These are phyloP conservation scores for Picea glauca DNA, from an alignment of 75 land plant species.

Conservation along the genomic window DNA sequence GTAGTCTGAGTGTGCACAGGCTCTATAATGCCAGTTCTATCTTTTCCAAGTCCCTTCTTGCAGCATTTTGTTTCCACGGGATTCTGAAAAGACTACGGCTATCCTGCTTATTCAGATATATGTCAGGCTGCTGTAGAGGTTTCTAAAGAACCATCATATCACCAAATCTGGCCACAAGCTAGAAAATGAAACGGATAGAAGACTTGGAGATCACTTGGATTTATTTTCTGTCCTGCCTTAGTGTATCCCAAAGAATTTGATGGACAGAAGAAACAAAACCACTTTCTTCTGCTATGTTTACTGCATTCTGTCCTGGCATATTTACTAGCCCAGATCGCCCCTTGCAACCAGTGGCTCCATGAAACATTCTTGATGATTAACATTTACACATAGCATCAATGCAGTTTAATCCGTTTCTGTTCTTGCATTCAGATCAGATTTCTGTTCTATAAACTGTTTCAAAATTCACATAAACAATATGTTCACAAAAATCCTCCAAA, in stretches of 20 bases:
- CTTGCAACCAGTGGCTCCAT: slow-evolving; percentile 34
- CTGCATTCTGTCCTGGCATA: slow-evolving; percentile 25
- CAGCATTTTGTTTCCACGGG: slow-evolving; percentile 27
- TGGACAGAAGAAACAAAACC: slow-evolving; percentile 13
- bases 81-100: slow-evolving; percentile 22
- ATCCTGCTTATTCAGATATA: slow-evolving; percentile 33
- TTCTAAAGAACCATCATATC: slow-evolving; percentile 23
- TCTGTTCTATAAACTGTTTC: slow-evolving; percentile 21
- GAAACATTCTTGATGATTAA: slow-evolving; percentile 31
- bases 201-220: slow-evolving; percentile 27
- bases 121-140: slow-evolving; percentile 16
- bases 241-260: slow-evolving; percentile 22
- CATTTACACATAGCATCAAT: slow-evolving; percentile 37
- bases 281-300: slow-evolving; percentile 28
- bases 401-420: slow-evolving; percentile 41
- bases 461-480: background rate
- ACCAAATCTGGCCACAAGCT: slow-evolving; percentile 19
- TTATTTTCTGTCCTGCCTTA: slow-evolving; percentile 20
- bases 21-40: no score
- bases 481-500: no score
- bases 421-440: slow-evolving; percentile 28
- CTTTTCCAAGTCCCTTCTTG: slow-evolving; percentile 16
- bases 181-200: slow-evolving; percentile 39
- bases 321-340: slow-evolving; percentile 42
- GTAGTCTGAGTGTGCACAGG: no score